Evolutionary conservation across 768 basidiomycete species (phyloP).

Genomic region (Boletus edulis): DNA sequence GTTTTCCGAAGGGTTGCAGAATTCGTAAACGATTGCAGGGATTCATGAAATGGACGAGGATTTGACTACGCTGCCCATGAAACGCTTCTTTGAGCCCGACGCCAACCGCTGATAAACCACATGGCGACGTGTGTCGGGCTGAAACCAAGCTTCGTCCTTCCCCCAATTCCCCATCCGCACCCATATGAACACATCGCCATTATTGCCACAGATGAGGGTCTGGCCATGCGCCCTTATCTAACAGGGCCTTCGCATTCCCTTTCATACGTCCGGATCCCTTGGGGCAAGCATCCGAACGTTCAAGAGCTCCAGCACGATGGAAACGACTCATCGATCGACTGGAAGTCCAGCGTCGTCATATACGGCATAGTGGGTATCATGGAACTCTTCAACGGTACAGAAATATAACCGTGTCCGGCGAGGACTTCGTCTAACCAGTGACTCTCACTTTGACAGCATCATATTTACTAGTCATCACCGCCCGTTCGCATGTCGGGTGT

Average conservation of each 20-base stretch:
- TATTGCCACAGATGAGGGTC: constrained; percentile 54
- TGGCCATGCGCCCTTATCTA: constrained; percentile 63
- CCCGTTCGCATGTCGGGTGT: constrained; percentile 59
- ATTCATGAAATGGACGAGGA: background rate
- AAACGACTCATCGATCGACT: constrained; percentile 41
- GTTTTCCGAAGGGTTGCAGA: background rate
- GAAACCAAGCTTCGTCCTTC: constrained; percentile 63
- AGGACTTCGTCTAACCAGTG: constrained; percentile 11
- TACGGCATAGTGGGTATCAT: constrained; percentile 78
- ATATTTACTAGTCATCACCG: constrained; percentile 71
- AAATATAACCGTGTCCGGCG: background rate
- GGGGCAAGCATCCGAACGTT: constrained; percentile 56
- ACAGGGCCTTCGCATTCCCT: constrained; percentile 25
- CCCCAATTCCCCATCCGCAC: constrained; percentile 72
- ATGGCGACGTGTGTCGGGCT: constrained; percentile 26
- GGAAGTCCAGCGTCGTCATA: constrained; percentile 56
- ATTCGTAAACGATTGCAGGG: background rate
- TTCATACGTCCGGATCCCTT: constrained; percentile 49
- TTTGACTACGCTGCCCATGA: too few species aligned
- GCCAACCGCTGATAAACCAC: background rate
- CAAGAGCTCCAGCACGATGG: constrained; percentile 45
- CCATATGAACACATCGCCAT: constrained; percentile 70
- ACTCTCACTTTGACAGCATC: constrained; percentile 52
- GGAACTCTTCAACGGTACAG: constrained; percentile 65
- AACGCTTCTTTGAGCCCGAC: constrained; percentile 25